phyloP scores from a whole-genome alignment of 75 land plant genomes.

The Azolla pinnata region DNA sequence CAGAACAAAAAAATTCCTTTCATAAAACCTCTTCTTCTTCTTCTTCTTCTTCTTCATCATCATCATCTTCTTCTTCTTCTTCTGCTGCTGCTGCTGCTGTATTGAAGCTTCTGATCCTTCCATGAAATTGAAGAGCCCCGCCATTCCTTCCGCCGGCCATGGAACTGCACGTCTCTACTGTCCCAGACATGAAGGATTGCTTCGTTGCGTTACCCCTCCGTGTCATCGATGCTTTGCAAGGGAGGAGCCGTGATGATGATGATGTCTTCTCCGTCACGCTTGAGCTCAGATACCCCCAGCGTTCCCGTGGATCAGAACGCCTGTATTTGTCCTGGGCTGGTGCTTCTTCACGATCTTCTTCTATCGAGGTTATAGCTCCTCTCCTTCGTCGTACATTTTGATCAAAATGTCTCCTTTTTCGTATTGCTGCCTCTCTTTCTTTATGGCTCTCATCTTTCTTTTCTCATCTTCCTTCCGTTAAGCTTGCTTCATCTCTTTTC shows the following conservation, averaged over 20 bases:
- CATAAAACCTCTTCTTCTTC: too few species aligned
- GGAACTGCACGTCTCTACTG: slow-evolving; percentile 74
- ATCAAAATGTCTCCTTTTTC: not conserved
- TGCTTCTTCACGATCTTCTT: slow-evolving; percentile 53
- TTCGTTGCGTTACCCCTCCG: slow-evolving; percentile 67
- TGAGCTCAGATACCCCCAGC: slow-evolving; percentile 33
- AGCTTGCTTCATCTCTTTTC: not conserved
- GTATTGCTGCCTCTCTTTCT: not conserved
- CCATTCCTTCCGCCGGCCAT: too few species aligned
- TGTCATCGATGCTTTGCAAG: slow-evolving; percentile 48
- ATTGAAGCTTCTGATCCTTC: too few species aligned
- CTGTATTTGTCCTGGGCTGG: slow-evolving; percentile 74
- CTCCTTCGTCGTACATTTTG: not conserved
- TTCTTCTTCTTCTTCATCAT: too few species aligned
- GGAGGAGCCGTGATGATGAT: slow-evolving; percentile 10
- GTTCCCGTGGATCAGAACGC: slow-evolving; percentile 2
- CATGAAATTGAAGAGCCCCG: too few species aligned
- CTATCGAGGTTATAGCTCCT: slow-evolving; percentile 57
- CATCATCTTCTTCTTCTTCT: too few species aligned
- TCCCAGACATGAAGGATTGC: slow-evolving; percentile 49
- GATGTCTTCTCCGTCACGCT: slow-evolving; percentile 49
- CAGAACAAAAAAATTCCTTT: too few species aligned
- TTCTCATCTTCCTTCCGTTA: not conserved
- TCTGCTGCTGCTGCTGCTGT: too few species aligned
- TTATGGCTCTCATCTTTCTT: not conserved